phyloP scores from a whole-genome alignment of 371 early-diverging fungal species.

The Saksenaea oblongispora region DNA sequence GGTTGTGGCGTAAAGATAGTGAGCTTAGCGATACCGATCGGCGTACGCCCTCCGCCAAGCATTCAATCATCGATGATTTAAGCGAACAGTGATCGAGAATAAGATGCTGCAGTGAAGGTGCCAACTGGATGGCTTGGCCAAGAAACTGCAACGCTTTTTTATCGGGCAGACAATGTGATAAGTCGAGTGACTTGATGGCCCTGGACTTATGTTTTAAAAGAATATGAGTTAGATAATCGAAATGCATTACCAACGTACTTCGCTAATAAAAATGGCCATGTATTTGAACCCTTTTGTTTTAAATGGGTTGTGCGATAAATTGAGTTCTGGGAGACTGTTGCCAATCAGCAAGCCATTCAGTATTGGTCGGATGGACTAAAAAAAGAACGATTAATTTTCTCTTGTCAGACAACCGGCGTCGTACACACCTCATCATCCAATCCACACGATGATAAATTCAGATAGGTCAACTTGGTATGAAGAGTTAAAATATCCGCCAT shows the following conservation, averaged over 20 bases:
- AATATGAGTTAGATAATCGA: not conserved
- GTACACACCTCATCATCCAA: conserved; percentile 27
- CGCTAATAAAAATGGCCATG: conserved; percentile 46
- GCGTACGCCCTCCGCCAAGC: conserved; percentile 55
- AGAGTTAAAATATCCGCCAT: conserved; percentile 54
- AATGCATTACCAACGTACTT: conserved; percentile 21
- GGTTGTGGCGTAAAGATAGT: conserved; percentile 59
- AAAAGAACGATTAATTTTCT: conserved; percentile 6
- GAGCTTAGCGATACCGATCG: conserved; percentile 45
- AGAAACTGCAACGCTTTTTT: conserved; percentile 57
- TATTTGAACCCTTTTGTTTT: conserved; percentile 47
- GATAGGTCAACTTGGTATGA: conserved; percentile 22
- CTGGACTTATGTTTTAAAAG: conserved; percentile 32
- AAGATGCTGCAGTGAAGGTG: conserved; percentile 52
- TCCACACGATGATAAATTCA: conserved; percentile 38
- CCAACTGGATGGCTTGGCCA: conserved; percentile 53
- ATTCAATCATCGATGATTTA: conserved; percentile 51
- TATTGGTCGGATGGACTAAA: conserved; percentile 38
- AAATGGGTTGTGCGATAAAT: conserved; percentile 34
- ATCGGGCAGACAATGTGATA: conserved; percentile 47
- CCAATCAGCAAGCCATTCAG: conserved; percentile 42
- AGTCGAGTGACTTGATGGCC: conserved; percentile 33
- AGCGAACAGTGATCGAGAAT: conserved; percentile 62
- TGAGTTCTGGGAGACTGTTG: conserved; percentile 27
- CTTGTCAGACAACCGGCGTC: not conserved